Percentiles rank a stretch among this genome's conserved stretches.
These are phyloP conservation scores for Gloeopeniophorella convolvens DNA, from an alignment of 768 basidiomycete genomes.

Conservation along the genomic window DNA sequence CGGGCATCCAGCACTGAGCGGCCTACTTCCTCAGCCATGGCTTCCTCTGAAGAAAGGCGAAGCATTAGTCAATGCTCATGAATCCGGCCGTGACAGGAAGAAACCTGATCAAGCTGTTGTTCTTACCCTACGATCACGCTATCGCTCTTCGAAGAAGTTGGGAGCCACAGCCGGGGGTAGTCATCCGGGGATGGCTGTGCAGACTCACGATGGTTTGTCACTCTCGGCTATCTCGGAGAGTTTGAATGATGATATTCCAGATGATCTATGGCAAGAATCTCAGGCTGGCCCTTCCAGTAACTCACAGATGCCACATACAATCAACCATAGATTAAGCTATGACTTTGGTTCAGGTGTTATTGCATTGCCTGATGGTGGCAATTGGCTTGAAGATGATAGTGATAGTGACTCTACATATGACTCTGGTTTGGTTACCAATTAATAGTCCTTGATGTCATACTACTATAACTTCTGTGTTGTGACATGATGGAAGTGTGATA, in stretches of 20 bases:
- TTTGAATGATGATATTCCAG: constrained; percentile 5
- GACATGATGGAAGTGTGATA: too few relatives aligned
- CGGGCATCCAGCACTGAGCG: constrained; percentile 93
- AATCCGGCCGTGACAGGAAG: constrained; percentile 30
- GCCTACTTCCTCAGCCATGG: constrained; percentile 91
- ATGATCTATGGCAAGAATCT: constrained; percentile 64
- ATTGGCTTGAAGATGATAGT: constrained; percentile 56
- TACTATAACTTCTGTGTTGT: too few relatives aligned
- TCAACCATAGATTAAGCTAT: constrained; percentile 68
- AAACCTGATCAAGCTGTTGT: constrained; percentile 60
- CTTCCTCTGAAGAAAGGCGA: constrained; percentile 84
- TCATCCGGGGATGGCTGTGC: constrained; percentile 3
- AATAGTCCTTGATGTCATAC: too few relatives aligned
- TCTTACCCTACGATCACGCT: constrained; percentile 71
- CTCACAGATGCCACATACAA: constrained; percentile 20
- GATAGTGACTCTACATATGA: too few relatives aligned
- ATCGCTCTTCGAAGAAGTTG: constrained; percentile 38
- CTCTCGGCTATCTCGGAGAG: not conserved
- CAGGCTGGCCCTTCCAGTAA: constrained; percentile 29
- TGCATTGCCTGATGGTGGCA: constrained; percentile 62
- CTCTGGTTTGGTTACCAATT: too few relatives aligned
- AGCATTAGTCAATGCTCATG: constrained; percentile 55
- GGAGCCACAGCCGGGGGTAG: constrained; percentile 1
- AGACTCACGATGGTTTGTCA: constrained; percentile 18
- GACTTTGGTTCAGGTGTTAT: constrained; percentile 87